Evolutionary conservation across 192 early-diverging fungal species (phyloP), one percentile per base, ranked within the genome.

Genomic region (Podochytrium sp.): DNA sequence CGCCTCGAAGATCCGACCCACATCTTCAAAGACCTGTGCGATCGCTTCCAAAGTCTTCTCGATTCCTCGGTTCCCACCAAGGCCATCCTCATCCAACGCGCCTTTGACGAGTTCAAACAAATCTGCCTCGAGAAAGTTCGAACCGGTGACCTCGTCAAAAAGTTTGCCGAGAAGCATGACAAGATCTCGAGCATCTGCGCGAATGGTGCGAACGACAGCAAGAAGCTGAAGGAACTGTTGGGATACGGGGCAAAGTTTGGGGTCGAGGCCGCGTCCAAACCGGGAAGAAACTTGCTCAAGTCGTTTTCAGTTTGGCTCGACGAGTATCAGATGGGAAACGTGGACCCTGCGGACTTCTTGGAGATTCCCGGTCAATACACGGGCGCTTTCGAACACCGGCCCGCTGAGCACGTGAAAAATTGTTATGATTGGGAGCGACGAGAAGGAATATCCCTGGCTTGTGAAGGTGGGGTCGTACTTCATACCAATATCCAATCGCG

Each of bases 301-400:
- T 39, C 27, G 16, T 75, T 67, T 56, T 75, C 74, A 14, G 10
- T 64, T 25, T 75, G 74, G 74, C 49, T 75, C 16, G 35, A 55
- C 30, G 51, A 66, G 34, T 75, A 75, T 43, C 74, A 75, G 32
- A 52, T 23, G 14, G 51, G 65, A 40, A 75, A 75, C 47, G 16
- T 67, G 14, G 3, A 75, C 64, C 34, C n/a, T 18, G 12, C 74
- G 3, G 63, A 92, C 73, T 43, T 74, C 6, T 76, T 94, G 6
- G 92, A 93, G 74, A 85, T 94, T 35, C 92, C 92, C 39, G 92
- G 92, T 20, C 92, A 94, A 62, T 92, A 91, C 65, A 76, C 71
- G 7, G 91, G 91, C 7, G 37, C 27, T 14, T 29, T 70, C 10
- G 51, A 51, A 30, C 92, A 91, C 4, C 47, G 84, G 40, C 76